phyloP scores from a whole-genome alignment of 495 filamentous ascomycete genomes.

The Aspergillus avenaceus region DNA sequence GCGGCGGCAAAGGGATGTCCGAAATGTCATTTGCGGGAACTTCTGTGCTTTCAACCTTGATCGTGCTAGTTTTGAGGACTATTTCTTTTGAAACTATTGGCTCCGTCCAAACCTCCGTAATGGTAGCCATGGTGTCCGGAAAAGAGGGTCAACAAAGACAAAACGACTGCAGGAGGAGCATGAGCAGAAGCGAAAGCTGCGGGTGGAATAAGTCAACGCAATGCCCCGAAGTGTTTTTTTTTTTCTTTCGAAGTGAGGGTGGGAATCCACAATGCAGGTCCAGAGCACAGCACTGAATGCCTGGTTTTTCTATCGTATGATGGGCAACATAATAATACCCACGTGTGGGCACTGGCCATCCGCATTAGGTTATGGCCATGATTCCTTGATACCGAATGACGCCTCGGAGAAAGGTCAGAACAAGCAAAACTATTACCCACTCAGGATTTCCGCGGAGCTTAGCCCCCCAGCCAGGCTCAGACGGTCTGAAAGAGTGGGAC shows the following conservation, averaged over 20 bases:
- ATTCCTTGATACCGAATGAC: not conserved
- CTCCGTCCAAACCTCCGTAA: conserved; percentile 23
- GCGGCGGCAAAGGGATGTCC: conserved; percentile 69
- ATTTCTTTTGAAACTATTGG: conserved; percentile 10
- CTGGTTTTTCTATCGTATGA: not conserved
- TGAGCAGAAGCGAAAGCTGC: not conserved
- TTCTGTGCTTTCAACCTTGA: conserved; percentile 29
- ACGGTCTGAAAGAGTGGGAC: too few relatives aligned
- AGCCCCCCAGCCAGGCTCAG: too few relatives aligned
- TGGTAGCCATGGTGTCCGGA: conserved; percentile 23
- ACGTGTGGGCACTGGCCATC: not conserved
- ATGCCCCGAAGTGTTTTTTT: not conserved
- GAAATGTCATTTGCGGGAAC: conserved; percentile 24
- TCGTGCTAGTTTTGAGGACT: conserved; percentile 20
- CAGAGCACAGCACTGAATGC: not conserved
- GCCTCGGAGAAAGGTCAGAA: not conserved
- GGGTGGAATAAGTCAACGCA: not conserved
- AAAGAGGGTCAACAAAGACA: not conserved
- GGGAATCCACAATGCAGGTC: too few relatives aligned
- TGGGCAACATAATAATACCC: not conserved
- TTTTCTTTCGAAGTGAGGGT: not conserved
- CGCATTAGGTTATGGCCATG: not conserved
- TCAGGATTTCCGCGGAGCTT: not conserved
- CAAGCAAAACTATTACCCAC: not conserved
- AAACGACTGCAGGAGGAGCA: not conserved